Evolutionary conservation across 2,329 filamentous ascomycete genomes (phyloP).

Genomic region (Penicillium sumatraense): DNA sequence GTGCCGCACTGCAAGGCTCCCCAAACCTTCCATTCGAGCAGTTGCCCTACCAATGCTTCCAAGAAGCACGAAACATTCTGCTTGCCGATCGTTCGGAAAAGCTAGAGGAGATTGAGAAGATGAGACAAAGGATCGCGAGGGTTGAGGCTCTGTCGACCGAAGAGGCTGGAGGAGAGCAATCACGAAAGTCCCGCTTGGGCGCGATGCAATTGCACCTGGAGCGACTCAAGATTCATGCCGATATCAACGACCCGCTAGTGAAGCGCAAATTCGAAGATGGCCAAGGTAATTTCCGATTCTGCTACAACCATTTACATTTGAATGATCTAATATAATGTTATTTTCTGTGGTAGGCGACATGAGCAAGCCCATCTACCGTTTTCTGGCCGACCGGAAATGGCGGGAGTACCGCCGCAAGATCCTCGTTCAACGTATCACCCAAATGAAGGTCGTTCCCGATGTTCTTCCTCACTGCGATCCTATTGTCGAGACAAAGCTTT

Average conservation of each 20-base stretch:
- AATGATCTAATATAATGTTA: conserved; percentile 24
- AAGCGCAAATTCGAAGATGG: conserved; percentile 96
- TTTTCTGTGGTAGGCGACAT: conserved; percentile 75
- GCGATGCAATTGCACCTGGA: conserved; percentile 76
- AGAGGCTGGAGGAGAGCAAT: conserved; percentile 64
- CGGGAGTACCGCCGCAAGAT: conserved; percentile 77
- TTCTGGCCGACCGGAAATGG: conserved; percentile 88
- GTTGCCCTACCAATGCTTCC: conserved; percentile 96
- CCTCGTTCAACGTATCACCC: conserved; percentile 80
- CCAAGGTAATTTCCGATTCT: conserved; percentile 63
- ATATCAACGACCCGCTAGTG: conserved; percentile 92
- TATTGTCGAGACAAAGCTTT: conserved; percentile 77
- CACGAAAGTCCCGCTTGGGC: conserved; percentile 68
- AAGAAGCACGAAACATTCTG: conserved; percentile 87
- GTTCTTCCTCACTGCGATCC: conserved; percentile 80
- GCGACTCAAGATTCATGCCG: conserved; percentile 81
- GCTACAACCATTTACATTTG: not conserved
- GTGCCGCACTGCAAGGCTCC: conserved; percentile 70
- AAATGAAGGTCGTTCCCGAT: conserved; percentile 88
- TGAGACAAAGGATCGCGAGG: conserved; percentile 70
- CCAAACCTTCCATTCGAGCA: conserved; percentile 83
- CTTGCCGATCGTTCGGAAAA: conserved; percentile 81
- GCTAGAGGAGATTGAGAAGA: conserved; percentile 70
- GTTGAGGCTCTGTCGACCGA: conserved; percentile 64
- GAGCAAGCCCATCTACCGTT: conserved; percentile 93